Percentiles rank a stretch among this genome's conserved stretches.
Evolutionary conservation across 2,329 filamentous ascomycete species (phyloP).

Genomic region (Pseudogymnoascus destructans): DNA sequence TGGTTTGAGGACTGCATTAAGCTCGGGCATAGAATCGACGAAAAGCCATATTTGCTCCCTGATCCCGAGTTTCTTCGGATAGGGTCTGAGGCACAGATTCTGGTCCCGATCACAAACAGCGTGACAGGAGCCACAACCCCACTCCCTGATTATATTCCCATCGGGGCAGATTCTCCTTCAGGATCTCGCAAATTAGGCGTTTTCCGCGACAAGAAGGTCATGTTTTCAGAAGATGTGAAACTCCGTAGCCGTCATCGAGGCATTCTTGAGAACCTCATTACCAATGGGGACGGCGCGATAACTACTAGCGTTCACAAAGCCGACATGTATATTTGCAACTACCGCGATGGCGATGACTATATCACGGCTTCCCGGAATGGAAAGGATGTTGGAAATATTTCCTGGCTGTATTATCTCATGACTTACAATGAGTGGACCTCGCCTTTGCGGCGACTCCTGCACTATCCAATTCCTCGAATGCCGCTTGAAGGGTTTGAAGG

Average conservation of each 20-base stretch:
- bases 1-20: slow-evolving; percentile 98
- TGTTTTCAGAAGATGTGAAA: slow-evolving; percentile 62
- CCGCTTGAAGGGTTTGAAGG: slow-evolving; percentile 69
- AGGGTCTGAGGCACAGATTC: slow-evolving; percentile 41
- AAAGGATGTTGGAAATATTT: slow-evolving; percentile 81
- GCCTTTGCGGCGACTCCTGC: slow-evolving; percentile 67
- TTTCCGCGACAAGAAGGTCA: slow-evolving; percentile 64
- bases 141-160: slow-evolving; percentile 29
- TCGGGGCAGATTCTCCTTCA: slow-evolving; percentile 32
- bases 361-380: slow-evolving; percentile 58
- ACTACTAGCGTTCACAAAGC: slow-evolving; percentile 54
- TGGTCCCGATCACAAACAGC: slow-evolving; percentile 43
- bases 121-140: slow-evolving; percentile 54
- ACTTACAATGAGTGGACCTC: slow-evolving; percentile 81
- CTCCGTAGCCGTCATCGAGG: slow-evolving; percentile 53
- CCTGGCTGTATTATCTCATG: slow-evolving; percentile 90
- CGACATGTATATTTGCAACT: slow-evolving; percentile 78
- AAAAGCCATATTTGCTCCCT: slow-evolving; percentile 73
- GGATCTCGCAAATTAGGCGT: slow-evolving; percentile 49
- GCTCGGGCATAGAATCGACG: slow-evolving; percentile 80
- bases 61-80: slow-evolving; percentile 68
- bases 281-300: slow-evolving; percentile 55
- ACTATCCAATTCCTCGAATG: slow-evolving; percentile 71
- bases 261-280: slow-evolving; percentile 59
- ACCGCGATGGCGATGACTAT: slow-evolving; percentile 70